Conservation (phyloP, 1,284 basidiomycete species). For the Rhodotorula sp. region DNA sequence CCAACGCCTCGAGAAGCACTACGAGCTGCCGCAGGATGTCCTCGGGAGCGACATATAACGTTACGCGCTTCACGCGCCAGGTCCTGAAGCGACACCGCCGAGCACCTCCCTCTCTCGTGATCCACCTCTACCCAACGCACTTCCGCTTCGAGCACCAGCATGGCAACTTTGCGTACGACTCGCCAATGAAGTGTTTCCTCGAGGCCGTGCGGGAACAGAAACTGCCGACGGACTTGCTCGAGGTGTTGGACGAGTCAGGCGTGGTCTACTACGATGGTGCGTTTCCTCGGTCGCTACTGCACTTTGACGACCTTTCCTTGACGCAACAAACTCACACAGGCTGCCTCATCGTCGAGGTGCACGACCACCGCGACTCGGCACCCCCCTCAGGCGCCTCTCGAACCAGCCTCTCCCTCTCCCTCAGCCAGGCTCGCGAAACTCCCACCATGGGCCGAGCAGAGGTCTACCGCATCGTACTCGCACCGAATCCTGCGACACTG, state of each 20-base stretch:
- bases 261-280: slow-evolving; percentile 43
- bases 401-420: slow-evolving; percentile 20
- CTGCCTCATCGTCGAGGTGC: slow-evolving; percentile 45
- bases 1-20: neutral
- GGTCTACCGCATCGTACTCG: slow-evolving; percentile 43
- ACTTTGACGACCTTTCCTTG: neutral
- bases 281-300: neutral
- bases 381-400: slow-evolving; percentile 6
- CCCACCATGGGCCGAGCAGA: slow-evolving; percentile 29
- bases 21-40: neutral
- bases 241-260: slow-evolving; percentile 42
- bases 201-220: slow-evolving; percentile 44
- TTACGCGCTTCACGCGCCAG: slow-evolving; percentile 38
- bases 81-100: slow-evolving; percentile 40
- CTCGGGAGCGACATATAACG: slow-evolving; percentile 36
- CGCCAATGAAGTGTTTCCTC: slow-evolving; percentile 42
- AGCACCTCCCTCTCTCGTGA: slow-evolving; percentile 39
- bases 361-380: slow-evolving; percentile 42
- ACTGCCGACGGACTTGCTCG: slow-evolving; percentile 43
- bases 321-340: slow-evolving; percentile 6
- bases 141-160: slow-evolving; percentile 45
- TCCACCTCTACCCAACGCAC: slow-evolving; percentile 44
- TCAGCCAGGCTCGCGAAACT: slow-evolving; percentile 16
- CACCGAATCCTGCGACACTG: slow-evolving; percentile 41
- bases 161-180: slow-evolving; percentile 40